A percentile compares a stretch with the other conserved stretches of the same genome.
phyloP scores from a whole-genome alignment of 2,329 filamentous ascomycete genomes.

The Thelonectria rubi region DNA sequence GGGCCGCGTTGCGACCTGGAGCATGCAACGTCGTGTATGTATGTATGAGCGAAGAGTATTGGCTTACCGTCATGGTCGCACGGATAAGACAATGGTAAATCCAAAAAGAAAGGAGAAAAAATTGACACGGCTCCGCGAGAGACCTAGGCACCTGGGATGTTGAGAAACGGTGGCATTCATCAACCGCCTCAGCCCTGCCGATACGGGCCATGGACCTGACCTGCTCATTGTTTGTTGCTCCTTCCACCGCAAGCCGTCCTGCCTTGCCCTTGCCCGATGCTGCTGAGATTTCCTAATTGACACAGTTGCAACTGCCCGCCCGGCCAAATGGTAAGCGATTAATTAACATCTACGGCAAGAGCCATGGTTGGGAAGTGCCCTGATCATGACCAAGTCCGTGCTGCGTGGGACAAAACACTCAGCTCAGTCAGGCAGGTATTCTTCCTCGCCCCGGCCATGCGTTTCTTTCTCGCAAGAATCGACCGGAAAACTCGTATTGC shows the following conservation, averaged over 20 bases:
- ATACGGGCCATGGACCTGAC: slow-evolving; percentile 13
- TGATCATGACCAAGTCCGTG: slow-evolving; percentile 12
- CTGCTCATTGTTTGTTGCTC: slow-evolving; percentile 2
- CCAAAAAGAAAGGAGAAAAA: slow-evolving; percentile 6
- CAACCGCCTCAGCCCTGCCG: slow-evolving; percentile 23
- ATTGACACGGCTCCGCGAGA: background rate
- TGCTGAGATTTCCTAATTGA: background rate
- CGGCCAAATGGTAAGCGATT: background rate
- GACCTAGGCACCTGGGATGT: slow-evolving; percentile 12
- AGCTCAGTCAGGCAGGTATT: slow-evolving; percentile 7
- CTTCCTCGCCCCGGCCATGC: too few species aligned
- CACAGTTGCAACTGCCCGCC: background rate
- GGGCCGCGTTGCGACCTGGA: background rate
- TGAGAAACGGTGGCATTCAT: slow-evolving; percentile 11
- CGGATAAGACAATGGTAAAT: background rate
- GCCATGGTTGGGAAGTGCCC: slow-evolving; percentile 4
- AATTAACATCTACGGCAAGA: background rate
- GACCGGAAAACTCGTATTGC: slow-evolving; percentile 15
- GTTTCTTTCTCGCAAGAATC: slow-evolving; percentile 5
- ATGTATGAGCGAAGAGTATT: slow-evolving; percentile 2
- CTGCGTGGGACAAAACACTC: slow-evolving; percentile 5
- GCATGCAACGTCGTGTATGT: background rate
- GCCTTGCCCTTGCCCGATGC: background rate
- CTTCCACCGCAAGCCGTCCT: background rate
- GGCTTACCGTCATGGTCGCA: slow-evolving; percentile 1